These are phyloP conservation scores for Pseudogymnoascus sp. DNA, from an alignment of 2,329 filamentous ascomycete species.

Conservation along the genomic window DNA sequence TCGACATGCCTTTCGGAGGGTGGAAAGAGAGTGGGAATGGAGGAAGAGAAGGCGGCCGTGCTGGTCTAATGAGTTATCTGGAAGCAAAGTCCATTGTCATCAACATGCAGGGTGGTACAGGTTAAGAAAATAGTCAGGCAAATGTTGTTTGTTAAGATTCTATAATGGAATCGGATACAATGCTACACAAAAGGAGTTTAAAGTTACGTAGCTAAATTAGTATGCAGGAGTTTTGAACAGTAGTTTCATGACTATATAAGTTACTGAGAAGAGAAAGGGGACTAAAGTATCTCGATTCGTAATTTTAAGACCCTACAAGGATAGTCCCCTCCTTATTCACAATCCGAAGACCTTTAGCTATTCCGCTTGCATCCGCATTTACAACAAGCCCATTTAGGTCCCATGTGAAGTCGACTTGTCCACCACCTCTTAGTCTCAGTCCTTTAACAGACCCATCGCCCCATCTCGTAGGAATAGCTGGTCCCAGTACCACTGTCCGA, in stretches of 20 bases:
- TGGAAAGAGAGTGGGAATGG: conserved; percentile 80
- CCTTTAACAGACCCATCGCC: conserved; percentile 38
- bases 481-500: conserved; percentile 38
- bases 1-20: conserved; percentile 55
- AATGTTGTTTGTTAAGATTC: background rate
- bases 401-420: conserved; percentile 39
- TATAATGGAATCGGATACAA: background rate
- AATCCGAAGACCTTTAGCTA: background rate
- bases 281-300: background rate
- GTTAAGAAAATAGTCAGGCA: background rate
- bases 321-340: conserved; percentile 12
- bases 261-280: background rate
- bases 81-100: background rate
- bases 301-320: background rate
- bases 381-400: conserved; percentile 32
- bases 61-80: background rate
- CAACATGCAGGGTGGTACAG: background rate
- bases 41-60: background rate
- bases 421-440: conserved; percentile 39
- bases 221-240: background rate
- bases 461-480: conserved; percentile 42
- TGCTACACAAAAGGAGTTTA: background rate
- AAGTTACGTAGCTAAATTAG: background rate
- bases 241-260: background rate
- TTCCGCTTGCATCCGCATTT: conserved; percentile 4